Evolutionary conservation across 768 basidiomycete species (phyloP).

Genomic region (Galerina sulciceps): DNA sequence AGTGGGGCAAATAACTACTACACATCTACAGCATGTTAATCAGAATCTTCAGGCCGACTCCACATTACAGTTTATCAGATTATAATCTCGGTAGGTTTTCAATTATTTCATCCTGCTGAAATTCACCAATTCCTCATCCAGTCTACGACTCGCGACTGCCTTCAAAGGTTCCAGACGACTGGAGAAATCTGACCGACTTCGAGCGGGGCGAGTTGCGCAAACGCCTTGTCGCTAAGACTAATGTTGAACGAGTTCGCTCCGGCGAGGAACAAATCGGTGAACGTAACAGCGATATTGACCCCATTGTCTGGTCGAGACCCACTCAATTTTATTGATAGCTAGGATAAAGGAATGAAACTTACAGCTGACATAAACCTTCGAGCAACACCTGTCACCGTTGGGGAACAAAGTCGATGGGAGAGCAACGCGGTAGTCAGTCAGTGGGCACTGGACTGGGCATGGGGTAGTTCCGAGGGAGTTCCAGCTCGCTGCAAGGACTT

Average conservation of each 20-base stretch:
- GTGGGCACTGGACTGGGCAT: conserved; percentile 8
- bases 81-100: too few relatives aligned
- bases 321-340: neutral
- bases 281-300: conserved; percentile 4
- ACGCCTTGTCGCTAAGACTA: conserved; percentile 9
- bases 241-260: conserved; percentile 6
- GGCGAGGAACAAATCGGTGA: conserved; percentile 9
- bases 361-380: conserved; percentile 12
- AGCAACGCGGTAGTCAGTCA: conserved; percentile 6
- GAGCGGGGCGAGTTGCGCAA: conserved; percentile 6
- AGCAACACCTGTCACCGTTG: conserved; percentile 10
- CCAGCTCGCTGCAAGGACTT: neutral
- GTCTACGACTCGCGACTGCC: too few relatives aligned
- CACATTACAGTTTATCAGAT: too few relatives aligned
- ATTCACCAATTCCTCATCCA: too few relatives aligned
- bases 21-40: too few relatives aligned
- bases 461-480: conserved; percentile 11
- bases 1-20: too few relatives aligned
- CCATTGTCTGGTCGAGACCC: neutral
- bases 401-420: conserved; percentile 7
- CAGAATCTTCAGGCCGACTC: too few relatives aligned
- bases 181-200: conserved; percentile 9
- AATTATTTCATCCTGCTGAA: too few relatives aligned
- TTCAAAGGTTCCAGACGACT: conserved; percentile 11
- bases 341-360: neutral